Base-by-base conservation (phyloP, 805 yeast species). In the Myxozyma kluyveri region DNA sequence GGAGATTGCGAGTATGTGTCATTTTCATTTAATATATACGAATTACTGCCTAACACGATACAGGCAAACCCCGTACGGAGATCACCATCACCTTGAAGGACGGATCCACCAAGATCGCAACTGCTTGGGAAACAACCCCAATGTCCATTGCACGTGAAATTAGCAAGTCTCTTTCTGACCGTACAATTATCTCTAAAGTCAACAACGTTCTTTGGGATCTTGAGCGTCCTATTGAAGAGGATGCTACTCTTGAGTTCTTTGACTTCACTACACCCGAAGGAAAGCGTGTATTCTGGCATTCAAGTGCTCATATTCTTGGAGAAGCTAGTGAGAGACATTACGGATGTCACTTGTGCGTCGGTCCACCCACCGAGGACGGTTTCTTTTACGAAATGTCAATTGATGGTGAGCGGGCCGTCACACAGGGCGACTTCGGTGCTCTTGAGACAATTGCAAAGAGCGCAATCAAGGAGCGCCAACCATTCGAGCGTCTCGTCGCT, bases 291-390 rank as follows among this genome's bases (percentile, higher is more conserved):
- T 93, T 93, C 74, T 93, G 99, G 99, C 99, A 93, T 71, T 93
- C 99, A 2, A 86, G 96, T 61, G 99, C 99, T 47, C 99, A 93
- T 73, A 91, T 93, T 49, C 75, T 93, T 63, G 99, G 99, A 73
- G 99, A 93, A 75, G 91, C 97, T 44, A 86, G 96, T 75, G 99
- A 93, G 75, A 85, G 96, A 70, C 93, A 88, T 71, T 76, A 84
- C 69, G 98, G 97, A 62, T 95, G 96, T 60, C 96, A 91, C 69
- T 81, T 93, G 61, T 82, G 88, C 69, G 75, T 83, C 59, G 99
- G 99, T 61, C 99, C 99, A 29, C 99, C 99, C 69, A 91, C 96
- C 55, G 88, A 84, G 49, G 98, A 91, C 60, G 99, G 99, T 42
- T 93, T 93, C 74, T 93, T 91, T 75, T 93, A 93, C 72, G 99